Evolutionary conservation across 176 grass and related monocot species (phyloP).

Genomic region (Eragrostis curvula): DNA sequence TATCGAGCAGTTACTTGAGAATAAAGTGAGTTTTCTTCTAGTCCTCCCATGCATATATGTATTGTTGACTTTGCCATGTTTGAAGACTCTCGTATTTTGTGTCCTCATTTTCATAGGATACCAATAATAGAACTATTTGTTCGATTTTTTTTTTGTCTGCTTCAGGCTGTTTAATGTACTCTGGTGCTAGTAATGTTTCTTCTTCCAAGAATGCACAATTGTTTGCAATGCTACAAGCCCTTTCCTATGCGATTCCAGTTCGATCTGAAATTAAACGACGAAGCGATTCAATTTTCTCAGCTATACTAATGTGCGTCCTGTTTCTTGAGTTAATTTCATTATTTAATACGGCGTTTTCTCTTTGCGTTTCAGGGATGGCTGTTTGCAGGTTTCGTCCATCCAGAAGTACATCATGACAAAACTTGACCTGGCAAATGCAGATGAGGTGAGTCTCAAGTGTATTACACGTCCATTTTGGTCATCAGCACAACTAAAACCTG

Average conservation of each 20-base stretch:
- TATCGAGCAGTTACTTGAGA: constrained; percentile 68
- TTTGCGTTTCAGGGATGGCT: constrained; percentile 67
- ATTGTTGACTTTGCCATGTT: background rate
- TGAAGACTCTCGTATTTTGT: constrained; percentile 10
- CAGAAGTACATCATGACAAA: constrained; percentile 78
- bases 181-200: background rate
- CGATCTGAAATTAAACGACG: background rate
- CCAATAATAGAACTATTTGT: constrained; percentile 28
- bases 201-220: background rate
- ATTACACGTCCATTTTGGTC: constrained; percentile 20
- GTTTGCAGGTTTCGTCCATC: constrained; percentile 64
- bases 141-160: background rate
- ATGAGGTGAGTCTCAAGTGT: constrained; percentile 61
- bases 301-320: background rate
- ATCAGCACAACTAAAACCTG: background rate
- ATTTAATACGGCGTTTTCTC: background rate
- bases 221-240: background rate
- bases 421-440: constrained; percentile 71
- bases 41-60: background rate
- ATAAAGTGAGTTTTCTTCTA: constrained; percentile 72
- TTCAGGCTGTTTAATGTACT: background rate
- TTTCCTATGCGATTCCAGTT: background rate
- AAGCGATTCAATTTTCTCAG: background rate
- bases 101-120: background rate
- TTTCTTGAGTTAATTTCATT: constrained; percentile 9